Evolutionary conservation across 352 stramenopile species (phyloP), one percentile per base, ranked within the genome.

Genomic region (Phytophthora citricola): DNA sequence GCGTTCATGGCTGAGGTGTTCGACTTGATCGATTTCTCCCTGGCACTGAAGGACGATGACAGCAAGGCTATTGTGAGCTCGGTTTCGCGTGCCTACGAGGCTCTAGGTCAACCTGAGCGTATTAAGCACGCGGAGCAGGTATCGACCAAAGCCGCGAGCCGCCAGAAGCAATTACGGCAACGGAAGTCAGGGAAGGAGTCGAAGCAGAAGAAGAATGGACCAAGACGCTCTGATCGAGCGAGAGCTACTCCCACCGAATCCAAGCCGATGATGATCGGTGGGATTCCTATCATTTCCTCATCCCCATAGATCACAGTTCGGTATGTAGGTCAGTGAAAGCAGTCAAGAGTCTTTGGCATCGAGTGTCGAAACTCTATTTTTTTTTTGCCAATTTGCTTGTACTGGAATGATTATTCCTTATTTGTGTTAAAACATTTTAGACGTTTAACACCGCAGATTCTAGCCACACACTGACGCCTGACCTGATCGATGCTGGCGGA

Each of bases 1-100:
- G 51, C 32, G 5, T 76, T 74, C 20, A 75, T 84, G 66, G 46
- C 63, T 1, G 57, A 79, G 27, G 32, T 78, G 6, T 78, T 84
- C 27, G 55, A 78, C 2, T 38, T 74, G 14, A 73, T 69, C 26
- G 66, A 84, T 47, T 74, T 78, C 34, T 43, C 68, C 7, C 44
- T 47, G 3, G 54, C 60, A 4, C 60, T 52, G 14, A 66, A 55
- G 7, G 60, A 68, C 40, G 70, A 74, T 9, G 46, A 80, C 17
- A 15, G 63, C 27, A 57, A 73, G 15, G 47, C 56, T 26, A 69
- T 84, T 34, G 55, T 71, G 22, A 69, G 24, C 26, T 49, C 52
- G 43, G 57, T 66, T 32, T 69, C 72, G 20, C 76, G 63, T 31
- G 73, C 76, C n/a, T 78, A 76, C 34, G 41, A 71, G 57, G 63